A percentile compares a stretch with the other conserved stretches of the same genome.
phyloP scores from a whole-genome alignment of 2,329 filamentous ascomycete species.

The Dryadomyces quercivorus region DNA sequence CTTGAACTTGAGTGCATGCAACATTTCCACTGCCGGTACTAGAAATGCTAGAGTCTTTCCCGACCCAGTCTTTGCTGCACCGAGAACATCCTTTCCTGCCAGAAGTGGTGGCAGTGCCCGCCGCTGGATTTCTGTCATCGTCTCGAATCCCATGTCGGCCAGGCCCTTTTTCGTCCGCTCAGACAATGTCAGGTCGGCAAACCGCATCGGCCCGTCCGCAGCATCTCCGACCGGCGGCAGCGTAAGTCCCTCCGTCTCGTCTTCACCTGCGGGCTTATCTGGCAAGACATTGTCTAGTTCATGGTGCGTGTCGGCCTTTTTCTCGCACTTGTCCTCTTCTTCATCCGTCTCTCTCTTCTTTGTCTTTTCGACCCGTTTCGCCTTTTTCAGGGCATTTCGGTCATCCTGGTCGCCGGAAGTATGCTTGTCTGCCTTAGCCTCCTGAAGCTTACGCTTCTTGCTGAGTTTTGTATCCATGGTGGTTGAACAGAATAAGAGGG shows the following conservation, averaged over 20 bases:
- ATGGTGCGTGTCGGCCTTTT: slow-evolving; percentile 2
- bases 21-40: slow-evolving; percentile 88
- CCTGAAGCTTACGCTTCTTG: slow-evolving; percentile 25
- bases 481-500: neutral
- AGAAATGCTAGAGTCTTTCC: slow-evolving; percentile 92
- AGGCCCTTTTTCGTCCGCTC: slow-evolving; percentile 84
- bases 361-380: slow-evolving; percentile 8
- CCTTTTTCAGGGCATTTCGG: slow-evolving; percentile 12
- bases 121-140: slow-evolving; percentile 90
- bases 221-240: slow-evolving; percentile 48
- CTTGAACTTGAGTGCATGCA: slow-evolving; percentile 84
- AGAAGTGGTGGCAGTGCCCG: slow-evolving; percentile 78
- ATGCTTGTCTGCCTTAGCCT: slow-evolving; percentile 14
- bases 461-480: slow-evolving; percentile 15
- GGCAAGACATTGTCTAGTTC: slow-evolving; percentile 11
- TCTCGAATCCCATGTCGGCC: slow-evolving; percentile 81
- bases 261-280: slow-evolving; percentile 16
- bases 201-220: slow-evolving; percentile 37
- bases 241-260: slow-evolving; percentile 28
- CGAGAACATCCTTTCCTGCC: slow-evolving; percentile 79
- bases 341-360: slow-evolving; percentile 13
- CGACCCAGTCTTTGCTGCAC: slow-evolving; percentile 84
- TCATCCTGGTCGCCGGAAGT: slow-evolving; percentile 1
- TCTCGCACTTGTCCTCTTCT: neutral
- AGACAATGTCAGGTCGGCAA: slow-evolving; percentile 72